These are phyloP conservation scores for Monilinia fructicola DNA, from an alignment of 2,329 filamentous ascomycete genomes.

Conservation along the genomic window DNA sequence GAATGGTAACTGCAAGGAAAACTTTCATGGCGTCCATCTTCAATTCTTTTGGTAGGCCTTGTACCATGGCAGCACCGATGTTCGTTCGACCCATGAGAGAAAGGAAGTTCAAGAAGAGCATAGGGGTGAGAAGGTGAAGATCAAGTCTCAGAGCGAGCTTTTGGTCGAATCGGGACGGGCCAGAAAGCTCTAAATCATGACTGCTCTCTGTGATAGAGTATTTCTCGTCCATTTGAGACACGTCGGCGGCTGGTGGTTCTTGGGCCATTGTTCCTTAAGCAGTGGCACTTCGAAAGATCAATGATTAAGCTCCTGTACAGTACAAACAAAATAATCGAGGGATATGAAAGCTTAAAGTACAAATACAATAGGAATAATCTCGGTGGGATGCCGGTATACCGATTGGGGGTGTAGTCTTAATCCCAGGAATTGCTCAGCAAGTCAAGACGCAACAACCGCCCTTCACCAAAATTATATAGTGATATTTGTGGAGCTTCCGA, in stretches of 20 bases:
- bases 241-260: not conserved
- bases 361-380: not conserved
- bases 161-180: slow-evolving; percentile 15
- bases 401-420: slow-evolving; percentile 2
- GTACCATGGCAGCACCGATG: slow-evolving; percentile 25
- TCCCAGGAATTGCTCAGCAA: not conserved
- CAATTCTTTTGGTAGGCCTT: slow-evolving; percentile 35
- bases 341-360: not conserved
- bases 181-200: not conserved
- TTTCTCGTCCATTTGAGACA: slow-evolving; percentile 15
- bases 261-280: not conserved
- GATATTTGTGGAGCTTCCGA: slow-evolving; percentile 12
- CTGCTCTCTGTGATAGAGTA: not conserved
- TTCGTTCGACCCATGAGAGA: slow-evolving; percentile 27
- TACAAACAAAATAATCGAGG: not conserved
- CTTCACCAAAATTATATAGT: slow-evolving; percentile 12
- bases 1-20: slow-evolving; percentile 42
- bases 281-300: not conserved
- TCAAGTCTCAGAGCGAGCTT: slow-evolving; percentile 24
- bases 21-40: slow-evolving; percentile 33
- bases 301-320: not conserved
- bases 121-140: slow-evolving; percentile 33
- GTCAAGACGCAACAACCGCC: slow-evolving; percentile 3
- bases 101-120: slow-evolving; percentile 39
- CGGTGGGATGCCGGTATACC: not conserved